Percentiles rank a stretch among this genome's conserved stretches.
These are phyloP conservation scores for Microcyclospora tardicrescens DNA, from an alignment of 2,329 filamentous ascomycete species.

Conservation along the genomic window DNA sequence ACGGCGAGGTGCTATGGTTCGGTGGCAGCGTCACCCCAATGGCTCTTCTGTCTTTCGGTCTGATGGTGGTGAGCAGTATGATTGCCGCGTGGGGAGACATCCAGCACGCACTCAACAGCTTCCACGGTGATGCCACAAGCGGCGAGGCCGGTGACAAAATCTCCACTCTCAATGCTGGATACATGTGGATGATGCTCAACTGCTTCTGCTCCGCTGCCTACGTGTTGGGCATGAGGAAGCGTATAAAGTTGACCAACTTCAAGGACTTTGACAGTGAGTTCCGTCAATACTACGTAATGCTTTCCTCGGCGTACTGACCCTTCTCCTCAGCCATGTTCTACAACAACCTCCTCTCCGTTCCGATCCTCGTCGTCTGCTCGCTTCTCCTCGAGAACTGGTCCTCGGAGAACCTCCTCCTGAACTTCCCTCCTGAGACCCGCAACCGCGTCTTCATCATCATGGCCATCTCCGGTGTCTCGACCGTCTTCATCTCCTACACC, in stretches of 20 bases:
- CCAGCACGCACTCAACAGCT: conserved; percentile 58
- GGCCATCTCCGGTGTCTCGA: conserved; percentile 83
- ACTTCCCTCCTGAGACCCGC: conserved; percentile 75
- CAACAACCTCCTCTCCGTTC: conserved; percentile 96
- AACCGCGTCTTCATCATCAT: conserved; percentile 75
- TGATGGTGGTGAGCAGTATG: conserved; percentile 92
- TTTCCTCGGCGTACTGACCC: neutral
- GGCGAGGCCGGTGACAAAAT: conserved; percentile 55
- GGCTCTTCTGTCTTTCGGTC: conserved; percentile 80
- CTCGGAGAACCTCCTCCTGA: conserved; percentile 62
- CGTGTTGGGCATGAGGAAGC: conserved; percentile 86
- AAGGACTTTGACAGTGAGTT: conserved; percentile 97
- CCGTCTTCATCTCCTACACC: conserved; percentile 98
- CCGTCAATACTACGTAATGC: neutral
- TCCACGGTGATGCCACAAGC: conserved; percentile 31
- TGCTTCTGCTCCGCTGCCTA: conserved; percentile 90
- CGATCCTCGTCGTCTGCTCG: conserved; percentile 71
- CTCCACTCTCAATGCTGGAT: conserved; percentile 84
- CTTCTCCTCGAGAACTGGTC: conserved; percentile 89
- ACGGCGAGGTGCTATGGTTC: conserved; percentile 97
- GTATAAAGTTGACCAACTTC: conserved; percentile 99
- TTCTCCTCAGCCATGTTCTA: conserved; percentile 83
- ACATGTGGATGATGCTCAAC: conserved; percentile 96
- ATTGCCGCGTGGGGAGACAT: conserved; percentile 97
- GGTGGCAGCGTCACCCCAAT: conserved; percentile 80